A percentile compares a stretch with the other conserved stretches of the same genome.
phyloP scores from a whole-genome alignment of 176 grass and related monocot genomes.

The Oryza rufipogon region DNA sequence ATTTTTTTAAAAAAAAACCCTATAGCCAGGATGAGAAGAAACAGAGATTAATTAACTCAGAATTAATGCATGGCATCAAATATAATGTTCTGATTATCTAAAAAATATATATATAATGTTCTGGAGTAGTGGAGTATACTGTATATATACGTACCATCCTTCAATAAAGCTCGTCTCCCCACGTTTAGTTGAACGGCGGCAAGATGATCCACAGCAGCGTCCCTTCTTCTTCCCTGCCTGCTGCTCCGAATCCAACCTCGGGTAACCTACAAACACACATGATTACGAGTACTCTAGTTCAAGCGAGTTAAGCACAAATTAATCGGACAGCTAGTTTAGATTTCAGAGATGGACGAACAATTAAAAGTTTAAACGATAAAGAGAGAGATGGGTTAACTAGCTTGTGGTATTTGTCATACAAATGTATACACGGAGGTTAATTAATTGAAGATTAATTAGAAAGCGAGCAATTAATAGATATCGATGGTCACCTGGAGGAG shows the following conservation, averaged over 20 bases:
- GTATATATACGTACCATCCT: constrained; percentile 33
- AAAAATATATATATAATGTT: neutral
- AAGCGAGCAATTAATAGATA: neutral
- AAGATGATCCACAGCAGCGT: constrained; percentile 18
- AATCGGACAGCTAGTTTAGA: neutral
- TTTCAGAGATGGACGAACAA: neutral
- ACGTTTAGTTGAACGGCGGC: constrained; percentile 21
- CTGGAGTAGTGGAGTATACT: neutral
- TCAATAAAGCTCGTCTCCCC: constrained; percentile 49
- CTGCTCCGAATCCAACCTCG: constrained; percentile 25
- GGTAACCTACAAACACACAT: constrained; percentile 8
- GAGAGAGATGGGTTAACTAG: neutral
- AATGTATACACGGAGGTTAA: neutral
- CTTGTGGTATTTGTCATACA: no score
- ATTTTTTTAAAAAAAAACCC: no score
- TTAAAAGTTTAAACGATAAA: neutral
- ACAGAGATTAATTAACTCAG: neutral
- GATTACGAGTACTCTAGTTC: neutral
- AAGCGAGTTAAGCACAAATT: neutral
- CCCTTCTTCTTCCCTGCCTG: neutral
- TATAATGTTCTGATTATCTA: neutral
- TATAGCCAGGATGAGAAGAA: neutral
- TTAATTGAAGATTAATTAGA: neutral
- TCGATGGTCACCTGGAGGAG: constrained; percentile 20
- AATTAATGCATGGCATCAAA: neutral